These are phyloP conservation scores for Loxodes magnus DNA, from an alignment of 73 alveolate species.

Conservation along the genomic window DNA sequence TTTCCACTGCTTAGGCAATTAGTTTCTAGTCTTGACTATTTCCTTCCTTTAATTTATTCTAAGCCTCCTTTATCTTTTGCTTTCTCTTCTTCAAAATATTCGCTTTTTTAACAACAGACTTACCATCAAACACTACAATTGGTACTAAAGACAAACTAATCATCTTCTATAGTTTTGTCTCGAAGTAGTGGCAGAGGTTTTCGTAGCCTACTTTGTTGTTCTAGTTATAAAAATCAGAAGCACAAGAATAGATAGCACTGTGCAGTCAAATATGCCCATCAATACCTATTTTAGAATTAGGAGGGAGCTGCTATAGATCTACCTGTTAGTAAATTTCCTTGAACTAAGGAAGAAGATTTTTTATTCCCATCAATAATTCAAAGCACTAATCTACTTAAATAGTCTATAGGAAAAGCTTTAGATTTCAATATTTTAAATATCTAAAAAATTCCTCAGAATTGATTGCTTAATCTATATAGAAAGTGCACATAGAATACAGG, in stretches of 20 bases:
- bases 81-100: constrained; percentile 48
- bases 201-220: constrained; percentile 26
- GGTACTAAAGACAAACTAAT: constrained; percentile 59
- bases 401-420: too few relatives aligned
- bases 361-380: too few relatives aligned
- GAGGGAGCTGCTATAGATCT: too few relatives aligned
- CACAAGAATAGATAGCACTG: constrained; percentile 75
- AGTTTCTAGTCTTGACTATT: constrained; percentile 53
- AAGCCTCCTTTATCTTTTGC: constrained; percentile 18
- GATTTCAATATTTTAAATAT: too few relatives aligned
- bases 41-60: constrained; percentile 31
- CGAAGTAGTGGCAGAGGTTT: constrained; percentile 44
- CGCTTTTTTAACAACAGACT: constrained; percentile 45
- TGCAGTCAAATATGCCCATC: constrained; percentile 88
- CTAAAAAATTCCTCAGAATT: too few relatives aligned
- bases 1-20: constrained; percentile 68
- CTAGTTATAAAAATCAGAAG: constrained; percentile 61
- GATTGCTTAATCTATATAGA: too few relatives aligned
- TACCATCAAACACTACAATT: constrained; percentile 95
- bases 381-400: too few relatives aligned
- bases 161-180: constrained; percentile 61
- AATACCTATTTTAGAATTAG: constrained; percentile 86
- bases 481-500: too few relatives aligned
- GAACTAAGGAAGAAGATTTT: too few relatives aligned
- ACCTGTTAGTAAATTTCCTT: too few relatives aligned